A percentile compares a stretch with the other conserved stretches of the same genome.
phyloP scores from a whole-genome alignment of 164 flowering plant species.

The Umbilicus rupestris region DNA sequence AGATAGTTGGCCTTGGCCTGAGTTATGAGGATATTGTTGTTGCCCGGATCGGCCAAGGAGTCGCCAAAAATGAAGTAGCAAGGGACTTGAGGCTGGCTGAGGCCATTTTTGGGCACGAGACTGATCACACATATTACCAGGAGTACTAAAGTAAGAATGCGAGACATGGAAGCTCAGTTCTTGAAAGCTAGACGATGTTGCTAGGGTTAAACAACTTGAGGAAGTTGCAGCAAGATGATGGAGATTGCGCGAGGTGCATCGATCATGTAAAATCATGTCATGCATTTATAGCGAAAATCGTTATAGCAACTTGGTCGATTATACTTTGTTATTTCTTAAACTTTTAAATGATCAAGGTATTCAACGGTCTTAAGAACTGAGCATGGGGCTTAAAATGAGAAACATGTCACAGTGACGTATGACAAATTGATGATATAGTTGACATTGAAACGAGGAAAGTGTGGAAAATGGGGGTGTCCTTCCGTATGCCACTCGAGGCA shows the following conservation, averaged over 20 bases:
- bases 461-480: neutral
- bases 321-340: too few species aligned
- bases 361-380: neutral
- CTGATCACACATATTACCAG: neutral
- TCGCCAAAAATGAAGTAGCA: slow-evolving; percentile 53
- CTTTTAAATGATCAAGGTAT: too few species aligned
- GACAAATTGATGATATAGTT: neutral
- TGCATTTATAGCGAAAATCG: neutral
- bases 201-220: too few species aligned
- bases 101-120: neutral
- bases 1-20: slow-evolving; percentile 27
- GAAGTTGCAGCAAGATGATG: neutral
- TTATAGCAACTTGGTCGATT: neutral
- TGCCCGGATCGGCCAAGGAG: slow-evolving; percentile 41
- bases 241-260: neutral
- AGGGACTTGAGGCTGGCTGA: slow-evolving; percentile 20
- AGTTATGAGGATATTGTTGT: slow-evolving; percentile 29
- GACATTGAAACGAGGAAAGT: neutral
- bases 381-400: neutral
- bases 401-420: neutral
- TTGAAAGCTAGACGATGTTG: neutral
- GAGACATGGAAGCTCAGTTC: neutral
- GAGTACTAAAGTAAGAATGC: neutral
- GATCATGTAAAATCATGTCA: neutral
- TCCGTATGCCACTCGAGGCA: neutral